These are phyloP conservation scores for Coemansia asiatica DNA, from an alignment of 192 early-diverging fungal genomes.

Conservation along the genomic window DNA sequence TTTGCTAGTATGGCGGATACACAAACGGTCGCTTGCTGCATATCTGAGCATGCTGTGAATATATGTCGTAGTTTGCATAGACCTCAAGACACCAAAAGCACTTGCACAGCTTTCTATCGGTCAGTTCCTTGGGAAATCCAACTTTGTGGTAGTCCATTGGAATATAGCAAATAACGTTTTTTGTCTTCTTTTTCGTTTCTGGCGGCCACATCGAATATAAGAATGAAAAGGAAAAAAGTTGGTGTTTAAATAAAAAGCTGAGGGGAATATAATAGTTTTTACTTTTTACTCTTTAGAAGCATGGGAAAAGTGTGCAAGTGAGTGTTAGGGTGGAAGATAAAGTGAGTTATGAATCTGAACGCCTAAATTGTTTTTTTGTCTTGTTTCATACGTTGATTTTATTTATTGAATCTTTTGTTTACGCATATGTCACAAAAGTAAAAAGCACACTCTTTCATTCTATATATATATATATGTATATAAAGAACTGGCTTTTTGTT, in stretches of 20 bases:
- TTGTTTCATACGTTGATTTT: not conserved
- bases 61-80: conserved; percentile 14
- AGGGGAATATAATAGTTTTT: no score
- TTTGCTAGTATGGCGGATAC: conserved; percentile 23
- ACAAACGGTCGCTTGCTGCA: conserved; percentile 32
- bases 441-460: no score
- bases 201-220: conserved; percentile 23
- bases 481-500: no score
- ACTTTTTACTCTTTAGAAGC: no score
- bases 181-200: conserved; percentile 10
- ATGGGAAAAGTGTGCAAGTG: no score
- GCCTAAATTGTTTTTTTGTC: not conserved
- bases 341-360: no score
- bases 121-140: conserved; percentile 17
- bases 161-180: conserved; percentile 12
- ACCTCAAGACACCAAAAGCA: conserved; percentile 35
- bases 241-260: no score
- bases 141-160: conserved; percentile 15
- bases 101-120: conserved; percentile 15
- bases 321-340: no score
- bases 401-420: no score
- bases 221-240: conserved; percentile 4
- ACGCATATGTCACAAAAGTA: no score
- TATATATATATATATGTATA: no score
- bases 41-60: conserved; percentile 21